Evolutionary conservation across 106 monocot species (phyloP).

Genomic region (Amphibolis antarctica): DNA sequence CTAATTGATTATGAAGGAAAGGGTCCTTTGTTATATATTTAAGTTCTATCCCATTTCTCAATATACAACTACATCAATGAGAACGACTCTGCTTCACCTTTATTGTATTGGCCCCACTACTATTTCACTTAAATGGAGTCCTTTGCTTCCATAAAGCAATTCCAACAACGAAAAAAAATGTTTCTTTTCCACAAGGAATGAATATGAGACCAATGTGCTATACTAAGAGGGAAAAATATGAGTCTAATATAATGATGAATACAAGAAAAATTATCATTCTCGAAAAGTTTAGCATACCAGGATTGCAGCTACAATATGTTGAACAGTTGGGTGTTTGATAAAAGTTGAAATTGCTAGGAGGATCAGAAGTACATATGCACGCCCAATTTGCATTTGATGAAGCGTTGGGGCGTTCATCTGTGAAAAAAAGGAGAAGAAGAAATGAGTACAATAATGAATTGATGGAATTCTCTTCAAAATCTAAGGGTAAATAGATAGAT

Average conservation of each 20-base stretch:
- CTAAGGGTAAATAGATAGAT: not conserved
- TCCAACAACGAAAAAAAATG: too few species aligned
- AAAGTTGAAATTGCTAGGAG: conserved; percentile 10
- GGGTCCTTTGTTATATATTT: too few species aligned
- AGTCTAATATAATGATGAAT: not conserved
- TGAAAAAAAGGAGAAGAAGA: too few species aligned
- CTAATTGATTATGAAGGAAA: too few species aligned
- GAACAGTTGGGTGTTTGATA: conserved; percentile 41
- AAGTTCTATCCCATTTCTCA: too few species aligned
- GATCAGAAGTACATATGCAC: conserved; percentile 38
- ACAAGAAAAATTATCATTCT: not conserved
- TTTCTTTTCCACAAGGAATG: too few species aligned
- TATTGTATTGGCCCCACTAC: too few species aligned
- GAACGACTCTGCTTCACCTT: too few species aligned
- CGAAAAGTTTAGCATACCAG: conserved; percentile 26
- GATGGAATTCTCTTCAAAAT: not conserved
- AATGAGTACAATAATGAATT: not conserved
- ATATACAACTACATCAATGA: too few species aligned
- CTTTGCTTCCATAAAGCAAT: not conserved
- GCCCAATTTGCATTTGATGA: conserved; percentile 25
- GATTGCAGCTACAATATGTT: conserved; percentile 48
- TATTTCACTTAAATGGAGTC: too few species aligned
- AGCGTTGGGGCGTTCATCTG: not conserved
- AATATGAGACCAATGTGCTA: not conserved
- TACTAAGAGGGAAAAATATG: not conserved